phyloP scores from a whole-genome alignment of 176 grass and related monocot species.

The Typha latifolia region DNA sequence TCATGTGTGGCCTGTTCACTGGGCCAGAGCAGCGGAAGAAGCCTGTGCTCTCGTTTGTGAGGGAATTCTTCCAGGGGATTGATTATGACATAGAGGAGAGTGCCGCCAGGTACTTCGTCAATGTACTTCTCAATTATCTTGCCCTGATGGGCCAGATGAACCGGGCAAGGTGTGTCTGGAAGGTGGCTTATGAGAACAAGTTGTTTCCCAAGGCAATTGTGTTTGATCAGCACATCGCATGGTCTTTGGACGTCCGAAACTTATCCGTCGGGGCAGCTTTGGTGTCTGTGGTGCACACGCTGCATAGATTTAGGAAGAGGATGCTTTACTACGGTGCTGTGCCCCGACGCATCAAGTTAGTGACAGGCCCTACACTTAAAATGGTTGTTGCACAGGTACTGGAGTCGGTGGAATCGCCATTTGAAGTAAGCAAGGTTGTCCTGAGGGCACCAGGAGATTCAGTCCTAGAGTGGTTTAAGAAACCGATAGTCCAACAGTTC shows the following conservation, averaged over 20 bases:
- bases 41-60: constrained; percentile 69
- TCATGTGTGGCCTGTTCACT: constrained; percentile 73
- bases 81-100: constrained; percentile 77
- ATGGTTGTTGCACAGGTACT: constrained; percentile 82
- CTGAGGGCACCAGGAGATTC: constrained; percentile 59
- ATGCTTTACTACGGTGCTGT: constrained; percentile 95
- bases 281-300: constrained; percentile 59
- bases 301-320: constrained; percentile 90
- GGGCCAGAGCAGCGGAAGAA: constrained; percentile 89
- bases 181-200: constrained; percentile 93
- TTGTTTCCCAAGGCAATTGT: constrained; percentile 93
- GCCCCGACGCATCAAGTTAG: constrained; percentile 76
- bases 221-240: constrained; percentile 94
- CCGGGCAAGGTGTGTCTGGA: constrained; percentile 84
- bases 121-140: constrained; percentile 86
- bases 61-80: constrained; percentile 84
- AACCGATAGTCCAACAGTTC: constrained; percentile 95
- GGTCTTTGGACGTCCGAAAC: constrained; percentile 79
- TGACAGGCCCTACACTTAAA: constrained; percentile 75
- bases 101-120: constrained; percentile 69
- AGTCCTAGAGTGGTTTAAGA: constrained; percentile 92
- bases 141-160: constrained; percentile 99
- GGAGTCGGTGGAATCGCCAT: constrained; percentile 61
- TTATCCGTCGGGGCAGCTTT: constrained; percentile 62
- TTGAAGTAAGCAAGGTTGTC: constrained; percentile 88